Conservation (phyloP, 2,329 filamentous ascomycete genomes). For the Talaromyces pinophilus region DNA sequence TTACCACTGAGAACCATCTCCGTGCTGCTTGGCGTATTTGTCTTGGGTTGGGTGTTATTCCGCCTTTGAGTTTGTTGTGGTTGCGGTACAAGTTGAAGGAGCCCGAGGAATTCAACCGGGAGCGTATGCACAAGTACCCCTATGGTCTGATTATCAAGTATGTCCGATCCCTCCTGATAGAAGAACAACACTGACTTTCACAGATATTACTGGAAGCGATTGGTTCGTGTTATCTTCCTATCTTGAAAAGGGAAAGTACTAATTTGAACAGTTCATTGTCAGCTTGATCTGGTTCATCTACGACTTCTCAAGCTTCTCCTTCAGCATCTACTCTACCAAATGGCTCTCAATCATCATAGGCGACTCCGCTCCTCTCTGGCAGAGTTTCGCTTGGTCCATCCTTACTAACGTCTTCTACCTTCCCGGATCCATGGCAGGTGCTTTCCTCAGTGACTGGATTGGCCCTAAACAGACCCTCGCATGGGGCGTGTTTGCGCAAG, state of each 20-base stretch:
- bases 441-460: constrained; percentile 73
- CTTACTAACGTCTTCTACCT: constrained; percentile 88
- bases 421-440: constrained; percentile 76
- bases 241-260: background rate
- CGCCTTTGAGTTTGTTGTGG: constrained; percentile 69
- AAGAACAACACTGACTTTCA: constrained; percentile 41
- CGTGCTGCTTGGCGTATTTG: constrained; percentile 79
- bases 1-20: constrained; percentile 63
- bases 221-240: constrained; percentile 43
- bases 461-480: constrained; percentile 75
- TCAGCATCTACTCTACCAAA: constrained; percentile 78
- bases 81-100: constrained; percentile 74
- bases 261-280: constrained; percentile 54
- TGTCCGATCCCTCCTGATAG: constrained; percentile 31
- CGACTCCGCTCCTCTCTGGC: constrained; percentile 64
- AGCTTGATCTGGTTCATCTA: constrained; percentile 83
- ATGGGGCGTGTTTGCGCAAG: constrained; percentile 70
- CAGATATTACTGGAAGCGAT: constrained; percentile 71
- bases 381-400: constrained; percentile 83
- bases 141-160: constrained; percentile 53
- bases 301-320: constrained; percentile 82
- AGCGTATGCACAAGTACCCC: constrained; percentile 67
- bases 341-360: constrained; percentile 62
- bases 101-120: constrained; percentile 72
- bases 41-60: constrained; percentile 76